A percentile compares a stretch with the other conserved stretches of the same genome.
phyloP scores from a whole-genome alignment of 1,139 yeast genomes.

The Spathaspora sp. region DNA sequence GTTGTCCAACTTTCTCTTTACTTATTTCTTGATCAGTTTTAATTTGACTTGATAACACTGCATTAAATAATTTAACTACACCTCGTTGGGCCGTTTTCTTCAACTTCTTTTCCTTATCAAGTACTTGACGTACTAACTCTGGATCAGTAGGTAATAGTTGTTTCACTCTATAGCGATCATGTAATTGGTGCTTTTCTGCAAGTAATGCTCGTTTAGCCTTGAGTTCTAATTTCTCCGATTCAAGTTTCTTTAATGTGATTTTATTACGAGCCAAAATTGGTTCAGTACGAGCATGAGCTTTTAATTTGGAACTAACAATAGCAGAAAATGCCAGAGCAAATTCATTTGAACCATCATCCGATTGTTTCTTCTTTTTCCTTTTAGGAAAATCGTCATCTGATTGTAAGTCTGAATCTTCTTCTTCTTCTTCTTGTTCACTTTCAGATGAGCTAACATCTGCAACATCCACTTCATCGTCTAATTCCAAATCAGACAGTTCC shows the following conservation, averaged over 20 bases:
- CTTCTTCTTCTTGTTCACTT: slow-evolving; percentile 18
- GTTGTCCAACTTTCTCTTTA: slow-evolving; percentile 37
- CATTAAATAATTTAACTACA: slow-evolving; percentile 88
- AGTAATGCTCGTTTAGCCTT: slow-evolving; percentile 75
- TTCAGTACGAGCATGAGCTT: slow-evolving; percentile 83
- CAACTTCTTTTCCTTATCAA: slow-evolving; percentile 70
- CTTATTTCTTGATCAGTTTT: slow-evolving; percentile 47
- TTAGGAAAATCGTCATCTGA: slow-evolving; percentile 42
- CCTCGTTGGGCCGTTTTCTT: slow-evolving; percentile 92
- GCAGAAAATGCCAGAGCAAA: slow-evolving; percentile 85
- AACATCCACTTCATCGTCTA: slow-evolving; percentile 17
- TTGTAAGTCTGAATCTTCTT: slow-evolving; percentile 24
- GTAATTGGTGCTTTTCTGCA: slow-evolving; percentile 66
- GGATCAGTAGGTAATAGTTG: slow-evolving; percentile 64
- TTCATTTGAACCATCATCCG: slow-evolving; percentile 66
- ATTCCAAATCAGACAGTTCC: slow-evolving; percentile 11
- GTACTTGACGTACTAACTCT: slow-evolving; percentile 49
- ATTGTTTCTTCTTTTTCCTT: slow-evolving; percentile 48
- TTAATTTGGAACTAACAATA: slow-evolving; percentile 79
- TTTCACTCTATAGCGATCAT: slow-evolving; percentile 67
- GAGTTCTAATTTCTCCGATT: slow-evolving; percentile 76
- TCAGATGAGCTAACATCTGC: slow-evolving; percentile 14
- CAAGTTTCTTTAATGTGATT: slow-evolving; percentile 67
- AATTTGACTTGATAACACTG: slow-evolving; percentile 81
- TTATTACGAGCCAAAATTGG: slow-evolving; percentile 87